Evolutionary conservation across 148 eudicot species (phyloP).

Genomic region (Rhododendron ferrugineum): DNA sequence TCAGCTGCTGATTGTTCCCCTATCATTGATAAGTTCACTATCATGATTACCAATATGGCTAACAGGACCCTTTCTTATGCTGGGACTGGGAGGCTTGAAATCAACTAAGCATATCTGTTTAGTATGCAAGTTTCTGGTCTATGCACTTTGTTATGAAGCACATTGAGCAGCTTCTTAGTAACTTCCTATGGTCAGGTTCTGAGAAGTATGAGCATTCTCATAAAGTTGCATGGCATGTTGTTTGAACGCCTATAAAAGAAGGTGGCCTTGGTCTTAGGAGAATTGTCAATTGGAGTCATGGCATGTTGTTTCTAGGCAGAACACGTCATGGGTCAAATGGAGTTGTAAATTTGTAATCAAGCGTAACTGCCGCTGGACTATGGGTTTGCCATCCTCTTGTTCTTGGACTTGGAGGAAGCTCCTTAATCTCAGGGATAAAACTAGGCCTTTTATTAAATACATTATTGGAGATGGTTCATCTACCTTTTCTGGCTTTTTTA

Average conservation of each 20-base stretch:
- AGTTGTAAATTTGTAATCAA: not conserved
- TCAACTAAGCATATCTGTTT: not conserved
- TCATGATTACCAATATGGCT: not conserved
- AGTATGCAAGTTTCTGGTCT: not conserved
- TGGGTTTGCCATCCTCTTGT: not conserved
- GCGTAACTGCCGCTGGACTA: not conserved
- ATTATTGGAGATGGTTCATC: not conserved
- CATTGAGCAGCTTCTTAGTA: not conserved
- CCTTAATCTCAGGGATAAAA: not conserved
- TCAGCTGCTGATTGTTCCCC: not conserved
- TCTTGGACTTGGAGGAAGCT: not conserved
- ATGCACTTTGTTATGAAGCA: not conserved
- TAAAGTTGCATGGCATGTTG: not conserved
- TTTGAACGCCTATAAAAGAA: not conserved
- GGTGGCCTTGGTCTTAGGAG: not conserved
- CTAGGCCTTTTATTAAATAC: not conserved
- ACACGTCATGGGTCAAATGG: not conserved
- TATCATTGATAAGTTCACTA: not conserved
- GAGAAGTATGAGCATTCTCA: not conserved
- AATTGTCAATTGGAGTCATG: not conserved
- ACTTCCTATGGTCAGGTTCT: not conserved
- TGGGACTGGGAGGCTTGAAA: not conserved
- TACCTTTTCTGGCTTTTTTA: not conserved
- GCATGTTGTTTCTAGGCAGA: not conserved
- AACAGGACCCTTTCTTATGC: not conserved